Conservation (phyloP, 2,329 filamentous ascomycete species). For the Gyromitra esculenta region DNA sequence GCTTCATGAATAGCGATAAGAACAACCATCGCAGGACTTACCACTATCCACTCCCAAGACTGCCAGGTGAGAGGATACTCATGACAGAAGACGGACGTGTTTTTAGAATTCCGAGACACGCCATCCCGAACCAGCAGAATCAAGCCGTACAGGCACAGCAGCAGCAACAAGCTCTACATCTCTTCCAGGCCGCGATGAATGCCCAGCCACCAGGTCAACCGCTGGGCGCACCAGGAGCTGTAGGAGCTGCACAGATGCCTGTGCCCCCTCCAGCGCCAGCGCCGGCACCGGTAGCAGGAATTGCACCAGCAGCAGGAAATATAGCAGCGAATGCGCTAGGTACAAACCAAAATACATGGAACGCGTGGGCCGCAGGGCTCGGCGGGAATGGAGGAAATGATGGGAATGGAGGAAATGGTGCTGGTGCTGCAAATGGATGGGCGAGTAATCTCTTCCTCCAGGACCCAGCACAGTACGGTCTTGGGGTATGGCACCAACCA, state of each 20-base stretch:
- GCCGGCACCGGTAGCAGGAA: background rate
- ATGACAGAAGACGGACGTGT: constrained; percentile 49
- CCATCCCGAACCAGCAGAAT: constrained; percentile 40
- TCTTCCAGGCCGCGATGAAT: constrained; percentile 33
- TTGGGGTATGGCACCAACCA: constrained; percentile 45
- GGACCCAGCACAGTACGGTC: constrained; percentile 50
- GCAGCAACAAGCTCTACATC: constrained; percentile 39
- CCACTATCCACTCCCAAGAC: constrained; percentile 48
- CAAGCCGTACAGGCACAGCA: constrained; percentile 40
- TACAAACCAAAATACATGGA: constrained; percentile 5
- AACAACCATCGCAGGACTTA: constrained; percentile 45
- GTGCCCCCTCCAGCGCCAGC: background rate
- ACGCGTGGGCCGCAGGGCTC: constrained; percentile 31
- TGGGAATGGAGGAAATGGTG: constrained; percentile 30
- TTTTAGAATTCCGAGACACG: constrained; percentile 54
- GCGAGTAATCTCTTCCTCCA: constrained; percentile 51
- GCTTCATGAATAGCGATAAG: constrained; percentile 26
- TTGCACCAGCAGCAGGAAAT: constrained; percentile 15
- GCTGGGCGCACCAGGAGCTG: background rate
- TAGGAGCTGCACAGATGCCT: background rate
- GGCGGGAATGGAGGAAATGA: constrained; percentile 8
- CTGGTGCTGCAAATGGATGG: constrained; percentile 45
- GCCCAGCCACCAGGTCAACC: constrained; percentile 30
- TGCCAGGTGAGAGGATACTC: constrained; percentile 51
- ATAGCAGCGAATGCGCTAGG: background rate